Evolutionary conservation across 2,329 filamentous ascomycete species (phyloP).

Genomic region (Helotiales sp.): DNA sequence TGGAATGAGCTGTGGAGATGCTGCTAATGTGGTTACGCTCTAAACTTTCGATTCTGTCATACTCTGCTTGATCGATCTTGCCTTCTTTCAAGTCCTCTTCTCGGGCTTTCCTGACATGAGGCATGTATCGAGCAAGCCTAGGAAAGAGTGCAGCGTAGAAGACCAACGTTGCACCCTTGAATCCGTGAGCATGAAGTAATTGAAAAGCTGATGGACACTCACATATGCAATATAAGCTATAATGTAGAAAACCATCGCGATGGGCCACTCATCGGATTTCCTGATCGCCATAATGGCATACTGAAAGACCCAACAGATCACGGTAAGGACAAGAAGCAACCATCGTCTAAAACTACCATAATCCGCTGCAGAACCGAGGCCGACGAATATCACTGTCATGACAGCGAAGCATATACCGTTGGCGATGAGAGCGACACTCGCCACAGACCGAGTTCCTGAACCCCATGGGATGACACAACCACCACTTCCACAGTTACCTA

Average conservation of each 20-base stretch:
- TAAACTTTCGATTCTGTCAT: slow-evolving; percentile 42
- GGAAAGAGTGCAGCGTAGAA: slow-evolving; percentile 44
- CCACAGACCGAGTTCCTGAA: slow-evolving; percentile 38
- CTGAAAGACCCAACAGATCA: slow-evolving; percentile 42
- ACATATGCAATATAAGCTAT: slow-evolving; percentile 41
- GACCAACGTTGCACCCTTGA: slow-evolving; percentile 38
- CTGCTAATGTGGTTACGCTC: slow-evolving; percentile 44
- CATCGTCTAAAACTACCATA: slow-evolving; percentile 43
- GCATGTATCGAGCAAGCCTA: slow-evolving; percentile 40
- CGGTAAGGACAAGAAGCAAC: slow-evolving; percentile 41
- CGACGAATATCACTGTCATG: slow-evolving; percentile 44
- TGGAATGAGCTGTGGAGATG: slow-evolving; percentile 44
- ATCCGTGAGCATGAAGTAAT: background rate
- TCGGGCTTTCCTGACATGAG: slow-evolving; percentile 41
- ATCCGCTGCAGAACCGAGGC: slow-evolving; percentile 42
- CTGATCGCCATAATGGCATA: slow-evolving; percentile 42
- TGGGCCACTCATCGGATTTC: slow-evolving; percentile 40
- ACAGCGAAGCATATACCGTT: slow-evolving; percentile 43
- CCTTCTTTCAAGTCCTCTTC: slow-evolving; percentile 41
- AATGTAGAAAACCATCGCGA: slow-evolving; percentile 42
- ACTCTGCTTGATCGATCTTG: slow-evolving; percentile 39
- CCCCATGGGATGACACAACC: slow-evolving; percentile 43
- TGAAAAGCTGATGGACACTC: background rate
- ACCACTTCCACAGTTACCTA: slow-evolving; percentile 26
- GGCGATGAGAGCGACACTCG: slow-evolving; percentile 42